Evolutionary conservation across 2,329 filamentous ascomycete genomes (phyloP).

Genomic region (Myriosclerotinia curreyana): DNA sequence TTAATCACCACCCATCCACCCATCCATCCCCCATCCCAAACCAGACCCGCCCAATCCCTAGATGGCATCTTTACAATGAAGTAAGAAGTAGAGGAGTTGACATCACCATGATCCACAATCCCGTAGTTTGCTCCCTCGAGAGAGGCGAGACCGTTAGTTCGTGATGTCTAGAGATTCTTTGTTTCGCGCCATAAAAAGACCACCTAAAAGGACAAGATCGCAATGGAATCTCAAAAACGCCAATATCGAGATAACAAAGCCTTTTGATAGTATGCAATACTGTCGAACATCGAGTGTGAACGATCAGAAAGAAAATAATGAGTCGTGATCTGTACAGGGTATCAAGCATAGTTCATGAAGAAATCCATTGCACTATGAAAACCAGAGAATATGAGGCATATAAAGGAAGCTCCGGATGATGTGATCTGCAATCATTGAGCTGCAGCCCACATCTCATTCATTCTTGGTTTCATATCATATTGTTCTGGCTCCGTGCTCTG

Average conservation of each 20-base stretch:
- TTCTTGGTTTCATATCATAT: constrained; percentile 60
- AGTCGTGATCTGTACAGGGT: constrained; percentile 35
- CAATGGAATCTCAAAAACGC: constrained; percentile 15
- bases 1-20: too few species aligned
- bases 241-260: constrained; percentile 13
- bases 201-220: constrained; percentile 2
- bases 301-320: constrained; percentile 18
- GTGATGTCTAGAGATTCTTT: constrained; percentile 7
- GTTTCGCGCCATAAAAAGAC: constrained; percentile 2
- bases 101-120: constrained; percentile 8
- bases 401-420: constrained; percentile 2
- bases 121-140: background rate
- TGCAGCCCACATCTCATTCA: constrained; percentile 53
- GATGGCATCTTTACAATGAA: constrained; percentile 11
- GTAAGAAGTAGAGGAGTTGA: constrained; percentile 1
- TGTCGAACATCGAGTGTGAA: constrained; percentile 23
- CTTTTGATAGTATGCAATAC: constrained; percentile 30
- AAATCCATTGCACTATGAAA: constrained; percentile 20
- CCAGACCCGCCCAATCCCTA: constrained; percentile 7
- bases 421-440: constrained; percentile 43
- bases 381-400: constrained; percentile 4
- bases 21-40: background rate
- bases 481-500: constrained; percentile 71
- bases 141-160: background rate
- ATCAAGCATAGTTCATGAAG: constrained; percentile 32